Evolutionary conservation across 2,329 filamentous ascomycete genomes (phyloP), one percentile per base, ranked within the genome.

Genomic region (Furcasterigmium sp.): DNA sequence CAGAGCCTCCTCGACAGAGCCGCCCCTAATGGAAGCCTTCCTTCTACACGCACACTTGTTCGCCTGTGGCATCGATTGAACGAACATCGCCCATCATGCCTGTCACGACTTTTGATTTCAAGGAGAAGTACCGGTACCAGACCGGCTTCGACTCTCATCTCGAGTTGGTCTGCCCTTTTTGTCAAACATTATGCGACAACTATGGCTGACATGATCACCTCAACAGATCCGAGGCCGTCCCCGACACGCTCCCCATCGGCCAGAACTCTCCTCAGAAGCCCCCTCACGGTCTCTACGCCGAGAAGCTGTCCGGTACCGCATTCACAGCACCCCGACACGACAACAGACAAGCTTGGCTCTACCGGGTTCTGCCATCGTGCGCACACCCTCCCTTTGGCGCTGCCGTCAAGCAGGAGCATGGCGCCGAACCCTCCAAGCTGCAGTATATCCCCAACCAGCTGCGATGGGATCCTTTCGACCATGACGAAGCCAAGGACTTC

Each of bases 251-350:
- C 5, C 87, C 89, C 8, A 59, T 88, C 46, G 87, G 77, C 39
- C 77, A 83, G 34, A 95, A 94, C 70, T 88, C 85, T 3, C 89
- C 89, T 0, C 88, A 94, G 60, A 88, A 89, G 58, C 82, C 82
- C 0, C 76, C 86, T 0, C 80, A 82, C 51, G 88, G 87, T 1
- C 79, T 95, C 21, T 93, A 93, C 65, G 81, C 87, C 21, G 89
- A 95, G 66, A 85, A 86, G 68, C 73, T 87, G 35, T 86, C 83
- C 0, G 84, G 84, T 8, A 85, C 82, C 2, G 73, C 84, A 23
- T 88, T 88, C 58, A 87, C 83, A 4, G 80, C 82, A 2, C 82
- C 84, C 0, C 71, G 85, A 21, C 70, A 78, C 57, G 76, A 84
- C 45, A 87, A 85, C 63, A 78, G 79, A 56, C 83, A 87, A 59